These are phyloP conservation scores for Cenchrus purpureus DNA, from an alignment of 176 grass and related monocot species.

Conservation along the genomic window DNA sequence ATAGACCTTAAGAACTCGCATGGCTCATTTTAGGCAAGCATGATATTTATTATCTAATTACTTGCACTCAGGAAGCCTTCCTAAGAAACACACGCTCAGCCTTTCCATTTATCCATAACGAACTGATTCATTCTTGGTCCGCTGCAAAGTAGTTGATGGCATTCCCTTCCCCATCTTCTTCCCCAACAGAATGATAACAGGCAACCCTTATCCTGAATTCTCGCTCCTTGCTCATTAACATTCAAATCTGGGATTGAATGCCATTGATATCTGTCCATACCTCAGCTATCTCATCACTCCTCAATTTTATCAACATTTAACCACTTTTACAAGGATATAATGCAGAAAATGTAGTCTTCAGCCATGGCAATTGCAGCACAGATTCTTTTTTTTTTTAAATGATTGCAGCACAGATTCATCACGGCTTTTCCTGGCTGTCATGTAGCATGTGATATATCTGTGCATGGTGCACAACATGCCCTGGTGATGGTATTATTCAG, in stretches of 20 bases:
- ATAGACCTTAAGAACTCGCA: not conserved
- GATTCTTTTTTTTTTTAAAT: not conserved
- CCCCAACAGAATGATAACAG: not conserved
- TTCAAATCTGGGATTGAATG: not conserved
- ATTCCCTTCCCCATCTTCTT: not conserved
- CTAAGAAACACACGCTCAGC: not conserved
- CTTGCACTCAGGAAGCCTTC: not conserved
- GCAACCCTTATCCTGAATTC: not conserved
- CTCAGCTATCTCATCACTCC: not conserved
- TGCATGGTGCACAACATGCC: not conserved
- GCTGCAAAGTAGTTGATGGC: not conserved
- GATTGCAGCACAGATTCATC: conserved; percentile 28
- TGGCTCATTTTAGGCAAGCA: not conserved
- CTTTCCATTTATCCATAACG: conserved; percentile 19
- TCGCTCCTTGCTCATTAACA: conserved; percentile 2
- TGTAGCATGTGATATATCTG: not conserved
- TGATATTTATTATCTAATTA: not conserved
- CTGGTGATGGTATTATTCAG: conserved; percentile 21
- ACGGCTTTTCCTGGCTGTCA: not conserved
- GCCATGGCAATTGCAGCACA: not conserved
- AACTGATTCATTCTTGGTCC: conserved; percentile 1
- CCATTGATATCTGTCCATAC: not conserved
- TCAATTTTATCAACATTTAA: conserved; percentile 19
- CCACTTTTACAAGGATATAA: not conserved
- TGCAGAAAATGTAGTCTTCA: not conserved